These are phyloP conservation scores for Fraxinus cuspidata DNA, from an alignment of 257 asterid species.

Conservation along the genomic window DNA sequence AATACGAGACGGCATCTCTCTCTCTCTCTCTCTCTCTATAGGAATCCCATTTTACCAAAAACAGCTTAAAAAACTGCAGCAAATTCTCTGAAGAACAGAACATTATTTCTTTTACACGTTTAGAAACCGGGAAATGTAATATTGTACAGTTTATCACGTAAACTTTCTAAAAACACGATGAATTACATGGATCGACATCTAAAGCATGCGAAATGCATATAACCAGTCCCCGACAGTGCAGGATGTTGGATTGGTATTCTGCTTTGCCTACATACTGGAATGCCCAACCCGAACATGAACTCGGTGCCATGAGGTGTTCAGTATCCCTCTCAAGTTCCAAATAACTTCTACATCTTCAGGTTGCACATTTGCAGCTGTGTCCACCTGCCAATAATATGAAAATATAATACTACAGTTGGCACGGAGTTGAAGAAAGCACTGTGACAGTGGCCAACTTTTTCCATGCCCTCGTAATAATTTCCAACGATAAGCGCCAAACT, in stretches of 20 bases:
- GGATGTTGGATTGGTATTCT: neutral
- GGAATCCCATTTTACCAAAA: too few species aligned
- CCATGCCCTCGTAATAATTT: neutral
- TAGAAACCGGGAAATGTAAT: neutral
- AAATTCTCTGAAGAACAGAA: neutral
- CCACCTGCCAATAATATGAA: conserved; percentile 57
- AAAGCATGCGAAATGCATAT: neutral
- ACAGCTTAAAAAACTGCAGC: neutral
- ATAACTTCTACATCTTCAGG: conserved; percentile 76
- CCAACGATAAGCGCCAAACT: neutral
- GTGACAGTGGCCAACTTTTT: neutral
- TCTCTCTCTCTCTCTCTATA: neutral
- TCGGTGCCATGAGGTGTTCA: conserved; percentile 97
- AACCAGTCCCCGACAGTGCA: neutral
- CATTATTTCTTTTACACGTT: neutral
- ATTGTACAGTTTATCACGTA: neutral
- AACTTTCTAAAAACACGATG: neutral
- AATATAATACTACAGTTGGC: neutral
- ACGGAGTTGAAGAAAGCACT: neutral
- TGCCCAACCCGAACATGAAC: conserved; percentile 71
- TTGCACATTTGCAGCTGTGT: conserved; percentile 78
- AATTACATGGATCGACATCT: neutral
- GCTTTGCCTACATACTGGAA: conserved; percentile 63
- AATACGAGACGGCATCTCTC: neutral
- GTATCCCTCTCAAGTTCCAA: conserved; percentile 95